phyloP scores from a whole-genome alignment of 1,284 basidiomycete species.

The Marasmius fiardii region DNA sequence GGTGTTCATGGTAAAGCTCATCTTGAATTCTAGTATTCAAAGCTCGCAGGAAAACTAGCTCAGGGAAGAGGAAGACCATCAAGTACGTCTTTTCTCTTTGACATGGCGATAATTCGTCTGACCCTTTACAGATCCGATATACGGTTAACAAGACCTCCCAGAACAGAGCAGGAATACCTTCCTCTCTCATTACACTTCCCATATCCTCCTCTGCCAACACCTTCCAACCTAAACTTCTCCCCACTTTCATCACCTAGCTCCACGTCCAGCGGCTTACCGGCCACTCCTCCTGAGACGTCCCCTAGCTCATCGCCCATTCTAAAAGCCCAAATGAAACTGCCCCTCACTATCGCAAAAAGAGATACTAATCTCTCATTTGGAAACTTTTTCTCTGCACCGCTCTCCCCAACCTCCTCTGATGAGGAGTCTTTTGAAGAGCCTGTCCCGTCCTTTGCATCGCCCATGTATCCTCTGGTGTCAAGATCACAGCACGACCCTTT shows the following conservation, averaged over 20 bases:
- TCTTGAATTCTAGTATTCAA: no score
- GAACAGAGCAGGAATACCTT: neutral
- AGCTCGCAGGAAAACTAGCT: neutral
- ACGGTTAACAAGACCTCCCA: neutral
- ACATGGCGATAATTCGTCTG: neutral
- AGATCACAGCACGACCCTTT: neutral
- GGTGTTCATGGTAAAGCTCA: no score
- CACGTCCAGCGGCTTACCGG: neutral
- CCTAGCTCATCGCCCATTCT: neutral
- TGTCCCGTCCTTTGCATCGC: no score
- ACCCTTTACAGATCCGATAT: neutral
- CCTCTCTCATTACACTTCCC: neutral
- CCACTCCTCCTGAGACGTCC: neutral
- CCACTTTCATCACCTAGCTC: neutral
- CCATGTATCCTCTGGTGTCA: neutral
- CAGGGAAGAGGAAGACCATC: neutral
- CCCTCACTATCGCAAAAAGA: neutral
- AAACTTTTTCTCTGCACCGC: neutral
- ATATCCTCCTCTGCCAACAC: neutral
- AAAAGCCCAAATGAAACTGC: neutral
- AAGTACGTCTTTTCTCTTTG: neutral
- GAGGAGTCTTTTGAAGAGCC: neutral
- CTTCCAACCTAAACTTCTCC: neutral
- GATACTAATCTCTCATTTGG: neutral
- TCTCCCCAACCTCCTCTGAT: neutral